These are phyloP conservation scores for Tremella mesenterica DNA, from an alignment of 768 basidiomycete species.

Conservation along the genomic window DNA sequence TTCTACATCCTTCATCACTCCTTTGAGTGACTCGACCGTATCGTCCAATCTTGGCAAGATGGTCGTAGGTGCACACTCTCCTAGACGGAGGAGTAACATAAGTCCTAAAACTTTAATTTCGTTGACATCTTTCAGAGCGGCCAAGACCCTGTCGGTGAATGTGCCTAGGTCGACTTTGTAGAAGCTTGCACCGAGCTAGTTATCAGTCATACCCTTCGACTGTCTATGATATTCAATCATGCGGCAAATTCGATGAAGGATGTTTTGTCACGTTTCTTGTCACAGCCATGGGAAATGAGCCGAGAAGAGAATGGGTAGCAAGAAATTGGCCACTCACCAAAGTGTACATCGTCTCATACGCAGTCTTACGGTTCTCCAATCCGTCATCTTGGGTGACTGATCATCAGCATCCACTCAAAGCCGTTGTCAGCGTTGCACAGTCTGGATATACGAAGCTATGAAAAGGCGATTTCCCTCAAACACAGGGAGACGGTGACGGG, in stretches of 20 bases:
- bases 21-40: constrained; percentile 65
- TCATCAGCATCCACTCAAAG: too few species aligned
- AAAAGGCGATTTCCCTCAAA: too few species aligned
- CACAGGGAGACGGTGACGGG: too few species aligned
- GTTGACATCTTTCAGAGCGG: constrained; percentile 79
- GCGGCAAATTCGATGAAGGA: background rate
- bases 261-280: too few species aligned
- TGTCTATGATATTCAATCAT: background rate
- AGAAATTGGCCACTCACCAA: constrained; percentile 52
- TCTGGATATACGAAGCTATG: too few species aligned
- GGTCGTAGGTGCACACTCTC: constrained; percentile 73
- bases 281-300: background rate
- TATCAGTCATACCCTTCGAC: too few species aligned
- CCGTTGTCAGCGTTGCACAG: constrained; percentile 1
- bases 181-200: constrained; percentile 58
- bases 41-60: constrained; percentile 48
- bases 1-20: constrained; percentile 71
- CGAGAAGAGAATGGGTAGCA: too few species aligned
- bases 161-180: constrained; percentile 75
- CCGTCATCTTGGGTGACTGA: constrained; percentile 81
- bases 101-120: constrained; percentile 96
- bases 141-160: constrained; percentile 70
- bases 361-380: constrained; percentile 88
- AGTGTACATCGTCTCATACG: constrained; percentile 91
- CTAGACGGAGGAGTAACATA: constrained; percentile 86